These are phyloP conservation scores for Boletus fagicola DNA, from an alignment of 768 basidiomycete species.

Conservation along the genomic window DNA sequence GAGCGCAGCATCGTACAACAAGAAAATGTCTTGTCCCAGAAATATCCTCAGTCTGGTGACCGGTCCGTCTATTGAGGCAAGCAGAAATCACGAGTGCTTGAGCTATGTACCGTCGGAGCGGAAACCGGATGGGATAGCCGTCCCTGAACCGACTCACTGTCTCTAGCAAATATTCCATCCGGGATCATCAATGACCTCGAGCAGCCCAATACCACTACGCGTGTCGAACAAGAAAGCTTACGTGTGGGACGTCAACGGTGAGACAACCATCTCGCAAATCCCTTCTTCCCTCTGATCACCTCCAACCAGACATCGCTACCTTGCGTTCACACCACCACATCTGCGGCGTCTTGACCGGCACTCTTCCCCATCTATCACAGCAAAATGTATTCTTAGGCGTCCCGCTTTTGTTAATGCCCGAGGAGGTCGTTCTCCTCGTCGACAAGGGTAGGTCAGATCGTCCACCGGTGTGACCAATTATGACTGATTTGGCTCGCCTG, in stretches of 20 bases:
- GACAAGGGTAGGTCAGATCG: slow-evolving; percentile 57
- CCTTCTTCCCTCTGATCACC: background rate
- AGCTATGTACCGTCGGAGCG: slow-evolving; percentile 12
- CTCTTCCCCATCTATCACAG: slow-evolving; percentile 90
- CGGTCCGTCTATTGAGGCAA: no score
- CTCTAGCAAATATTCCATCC: background rate
- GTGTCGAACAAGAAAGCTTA: slow-evolving; percentile 79
- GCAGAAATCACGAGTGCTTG: no score
- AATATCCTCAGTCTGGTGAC: no score
- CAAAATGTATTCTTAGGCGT: slow-evolving; percentile 96
- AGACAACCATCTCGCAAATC: slow-evolving; percentile 6
- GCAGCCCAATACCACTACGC: slow-evolving; percentile 52
- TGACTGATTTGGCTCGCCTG: background rate
- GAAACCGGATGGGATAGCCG: slow-evolving; percentile 12
- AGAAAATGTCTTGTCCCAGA: background rate
- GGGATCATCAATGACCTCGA: slow-evolving; percentile 7
- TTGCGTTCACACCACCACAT: slow-evolving; percentile 80
- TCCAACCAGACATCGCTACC: slow-evolving; percentile 64
- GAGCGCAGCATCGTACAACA: background rate
- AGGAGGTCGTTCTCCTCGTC: slow-evolving; percentile 88
- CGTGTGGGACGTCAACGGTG: slow-evolving; percentile 88
- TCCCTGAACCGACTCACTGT: background rate
- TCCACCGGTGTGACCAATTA: background rate
- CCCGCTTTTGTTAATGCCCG: slow-evolving; percentile 85
- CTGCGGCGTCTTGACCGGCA: slow-evolving; percentile 84